A percentile compares a stretch with the other conserved stretches of the same genome.
These are phyloP conservation scores for Hypholoma fasciculare DNA, from an alignment of 768 basidiomycete genomes.

Conservation along the genomic window DNA sequence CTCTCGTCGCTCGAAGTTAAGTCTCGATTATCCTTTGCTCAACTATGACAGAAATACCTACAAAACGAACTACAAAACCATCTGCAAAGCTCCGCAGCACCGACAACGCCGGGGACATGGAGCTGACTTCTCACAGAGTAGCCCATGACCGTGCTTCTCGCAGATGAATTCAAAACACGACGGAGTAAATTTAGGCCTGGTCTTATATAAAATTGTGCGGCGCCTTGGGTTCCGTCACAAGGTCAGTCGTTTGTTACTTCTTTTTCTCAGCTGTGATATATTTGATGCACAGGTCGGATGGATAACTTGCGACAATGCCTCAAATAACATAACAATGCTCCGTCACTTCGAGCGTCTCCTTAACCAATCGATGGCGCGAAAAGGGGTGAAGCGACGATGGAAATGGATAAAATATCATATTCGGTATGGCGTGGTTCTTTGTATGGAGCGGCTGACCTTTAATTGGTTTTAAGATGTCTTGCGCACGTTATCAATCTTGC, in stretches of 20 bases:
- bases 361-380: not conserved
- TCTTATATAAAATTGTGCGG: conserved; percentile 31
- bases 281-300: conserved; percentile 7
- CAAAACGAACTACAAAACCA: not conserved
- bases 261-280: not conserved
- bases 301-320: conserved; percentile 13
- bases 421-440: not conserved
- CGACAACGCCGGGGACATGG: not conserved
- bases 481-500: conserved; percentile 31
- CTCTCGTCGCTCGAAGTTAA: no score
- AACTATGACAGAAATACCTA: no score
- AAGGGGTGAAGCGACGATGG: not conserved
- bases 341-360: conserved; percentile 6
- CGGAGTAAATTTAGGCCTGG: conserved; percentile 32
- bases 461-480: not conserved
- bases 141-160: conserved; percentile 17
- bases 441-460: no score
- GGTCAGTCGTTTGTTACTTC: conserved; percentile 15
- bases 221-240: conserved; percentile 26
- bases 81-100: not conserved
- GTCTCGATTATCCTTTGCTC: no score
- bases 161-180: conserved; percentile 34
- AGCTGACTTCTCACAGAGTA: not conserved
- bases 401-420: not conserved
- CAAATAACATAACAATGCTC: conserved; percentile 11